Percentiles rank a stretch among this genome's conserved stretches.
phyloP scores from a whole-genome alignment of 768 basidiomycete species.

The Boletus speciosus region DNA sequence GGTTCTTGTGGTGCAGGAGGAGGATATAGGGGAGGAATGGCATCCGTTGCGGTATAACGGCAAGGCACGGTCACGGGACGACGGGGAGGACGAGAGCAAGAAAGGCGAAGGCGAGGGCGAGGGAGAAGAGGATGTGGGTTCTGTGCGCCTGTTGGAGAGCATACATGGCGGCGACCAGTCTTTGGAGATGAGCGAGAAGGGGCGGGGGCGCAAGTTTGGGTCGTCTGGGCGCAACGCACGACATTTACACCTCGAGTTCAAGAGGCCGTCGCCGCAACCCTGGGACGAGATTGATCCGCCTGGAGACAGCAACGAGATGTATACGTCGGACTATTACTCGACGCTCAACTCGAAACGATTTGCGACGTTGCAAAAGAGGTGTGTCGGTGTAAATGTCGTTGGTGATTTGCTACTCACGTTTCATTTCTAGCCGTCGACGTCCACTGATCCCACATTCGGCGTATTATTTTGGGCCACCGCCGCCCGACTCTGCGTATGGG shows the following conservation, averaged over 20 bases:
- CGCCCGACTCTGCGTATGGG: slow-evolving; percentile 74
- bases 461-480: slow-evolving; percentile 82
- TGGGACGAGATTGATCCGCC: slow-evolving; percentile 63
- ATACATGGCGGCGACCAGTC: slow-evolving; percentile 4
- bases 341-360: slow-evolving; percentile 43
- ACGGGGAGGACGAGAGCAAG: not conserved
- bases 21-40: slow-evolving; percentile 26
- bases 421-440: slow-evolving; percentile 32
- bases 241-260: slow-evolving; percentile 49
- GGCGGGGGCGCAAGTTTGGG: slow-evolving; percentile 19
- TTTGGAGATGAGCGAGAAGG: slow-evolving; percentile 26
- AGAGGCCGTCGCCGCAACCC: slow-evolving; percentile 54
- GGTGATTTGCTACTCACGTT: not conserved
- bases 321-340: slow-evolving; percentile 39
- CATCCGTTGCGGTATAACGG: slow-evolving; percentile 19
- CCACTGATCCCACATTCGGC: slow-evolving; percentile 70
- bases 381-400: slow-evolving; percentile 15
- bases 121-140: slow-evolving; percentile 13
- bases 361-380: slow-evolving; percentile 43
- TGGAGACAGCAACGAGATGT: slow-evolving; percentile 34
- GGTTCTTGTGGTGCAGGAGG: slow-evolving; percentile 21
- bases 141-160: slow-evolving; percentile 11
- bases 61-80: slow-evolving; percentile 9
- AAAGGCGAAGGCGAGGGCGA: not conserved
- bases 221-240: slow-evolving; percentile 31